These are phyloP conservation scores for Oryza rufipogon DNA, from an alignment of 176 grass and related monocot species.

Conservation along the genomic window DNA sequence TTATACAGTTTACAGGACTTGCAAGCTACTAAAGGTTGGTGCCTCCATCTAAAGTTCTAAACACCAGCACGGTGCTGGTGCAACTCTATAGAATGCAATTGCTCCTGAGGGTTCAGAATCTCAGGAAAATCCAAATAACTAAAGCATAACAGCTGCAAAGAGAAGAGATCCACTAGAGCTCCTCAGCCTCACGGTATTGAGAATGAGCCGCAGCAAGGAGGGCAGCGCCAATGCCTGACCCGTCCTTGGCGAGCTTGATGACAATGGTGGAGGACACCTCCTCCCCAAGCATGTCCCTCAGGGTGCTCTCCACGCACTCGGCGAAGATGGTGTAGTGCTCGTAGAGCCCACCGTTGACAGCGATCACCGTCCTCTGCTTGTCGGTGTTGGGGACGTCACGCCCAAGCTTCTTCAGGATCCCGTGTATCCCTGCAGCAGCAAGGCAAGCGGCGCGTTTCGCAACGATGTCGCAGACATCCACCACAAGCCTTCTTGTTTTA, in stretches of 20 bases:
- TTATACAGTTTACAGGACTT: constrained; percentile 33
- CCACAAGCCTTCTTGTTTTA: constrained; percentile 54
- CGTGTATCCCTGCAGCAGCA: constrained; percentile 59
- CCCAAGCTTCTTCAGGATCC: constrained; percentile 67
- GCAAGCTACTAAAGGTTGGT: not conserved
- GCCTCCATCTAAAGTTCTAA: not conserved
- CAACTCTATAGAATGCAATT: not conserved
- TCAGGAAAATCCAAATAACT: not conserved
- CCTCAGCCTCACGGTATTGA: constrained; percentile 39
- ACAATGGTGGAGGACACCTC: constrained; percentile 40
- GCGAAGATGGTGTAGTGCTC: constrained; percentile 49
- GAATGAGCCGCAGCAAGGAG: constrained; percentile 50
- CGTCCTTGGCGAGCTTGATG: constrained; percentile 47
- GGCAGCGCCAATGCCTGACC: constrained; percentile 44
- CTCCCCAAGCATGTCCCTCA: constrained; percentile 47
- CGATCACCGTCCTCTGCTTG: constrained; percentile 41
- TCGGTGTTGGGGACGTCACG: constrained; percentile 28
- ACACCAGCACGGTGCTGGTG: not conserved
- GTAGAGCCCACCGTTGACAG: constrained; percentile 50
- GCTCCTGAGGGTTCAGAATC: not conserved
- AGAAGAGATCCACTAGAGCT: constrained; percentile 2
- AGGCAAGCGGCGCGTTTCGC: constrained; percentile 59
- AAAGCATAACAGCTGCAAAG: not conserved
- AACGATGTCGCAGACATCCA: constrained; percentile 47
- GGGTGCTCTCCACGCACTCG: constrained; percentile 36